These are phyloP conservation scores for Carex kokanica DNA, from an alignment of 176 grass and related monocot species.

Conservation along the genomic window DNA sequence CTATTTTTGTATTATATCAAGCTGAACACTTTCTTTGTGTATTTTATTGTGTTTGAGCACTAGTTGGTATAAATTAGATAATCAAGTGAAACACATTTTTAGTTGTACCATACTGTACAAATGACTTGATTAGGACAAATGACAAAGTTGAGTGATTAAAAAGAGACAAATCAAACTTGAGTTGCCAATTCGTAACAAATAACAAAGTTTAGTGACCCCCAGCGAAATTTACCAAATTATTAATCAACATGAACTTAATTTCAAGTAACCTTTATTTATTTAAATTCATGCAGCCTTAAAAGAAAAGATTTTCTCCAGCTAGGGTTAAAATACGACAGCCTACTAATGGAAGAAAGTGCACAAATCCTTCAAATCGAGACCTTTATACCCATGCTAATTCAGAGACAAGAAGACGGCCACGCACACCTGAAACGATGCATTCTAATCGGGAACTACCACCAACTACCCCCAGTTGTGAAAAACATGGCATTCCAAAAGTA, in stretches of 20 bases:
- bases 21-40: too few relatives aligned
- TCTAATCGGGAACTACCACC: constrained; percentile 96
- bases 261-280: background rate
- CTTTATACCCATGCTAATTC: constrained; percentile 94
- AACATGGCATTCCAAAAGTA: constrained; percentile 99
- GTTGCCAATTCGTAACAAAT: too few relatives aligned
- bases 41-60: too few relatives aligned
- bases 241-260: background rate
- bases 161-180: too few relatives aligned
- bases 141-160: too few relatives aligned
- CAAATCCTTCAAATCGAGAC: constrained; percentile 98
- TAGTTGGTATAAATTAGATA: too few relatives aligned
- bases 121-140: too few relatives aligned
- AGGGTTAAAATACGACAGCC: constrained; percentile 95
- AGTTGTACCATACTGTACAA: too few relatives aligned
- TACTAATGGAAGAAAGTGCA: constrained; percentile 99
- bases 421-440: constrained; percentile 93
- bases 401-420: constrained; percentile 89
- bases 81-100: too few relatives aligned
- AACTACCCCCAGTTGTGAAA: constrained; percentile 94
- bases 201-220: too few relatives aligned
- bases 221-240: too few relatives aligned
- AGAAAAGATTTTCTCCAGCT: constrained; percentile 95
- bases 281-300: constrained; percentile 72
- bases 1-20: too few relatives aligned